Base-by-base conservation (phyloP, 306 rosid genomes). In the Sechiopsis laciniata region DNA sequence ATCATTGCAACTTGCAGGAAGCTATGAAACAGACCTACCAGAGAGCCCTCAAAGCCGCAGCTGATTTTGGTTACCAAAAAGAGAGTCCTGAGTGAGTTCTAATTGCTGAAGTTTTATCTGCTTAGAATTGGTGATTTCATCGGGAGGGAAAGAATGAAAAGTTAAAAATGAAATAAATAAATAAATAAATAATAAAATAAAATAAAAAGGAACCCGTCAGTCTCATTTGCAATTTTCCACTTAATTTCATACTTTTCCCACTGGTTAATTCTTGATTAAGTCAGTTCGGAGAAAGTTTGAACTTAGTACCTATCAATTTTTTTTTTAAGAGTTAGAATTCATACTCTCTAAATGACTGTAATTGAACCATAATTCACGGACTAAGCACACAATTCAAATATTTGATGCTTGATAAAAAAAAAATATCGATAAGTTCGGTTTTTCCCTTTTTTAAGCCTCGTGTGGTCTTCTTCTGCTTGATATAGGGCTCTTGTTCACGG, bases 21-120 rank as follows among this genome's bases (percentile, higher is more conserved):
- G 96, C 95, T 62, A 89, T 92, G 88, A 92, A 88, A 75, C 97
- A 92, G 80, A 92, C 92, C 61, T 92, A 92, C 79, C 95, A 92
- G 85, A 92, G 92, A 81, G 86, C 95, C 73, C 85, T 85, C 42
- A 92, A 92, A 83, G 97, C 97, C 3, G 95, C 97, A 55, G 52
- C 83, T 17, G 89, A 86, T 66, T 86, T 86, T 79, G 97, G 96
- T 62, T 90, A 92, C 79, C 94, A 87, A 72, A 92, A 92, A 83
- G 97, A 92, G 78, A 85, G 85, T 77, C 97, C 97, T 0, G 97
- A 92, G 97, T 92, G 78, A 86, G 97, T 89, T 19, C 20, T 70
- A 80, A 48, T 71, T 35, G 77, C 55, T 55, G 24, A 42, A 10
- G 11, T 52, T 46, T 71, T 37, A 37, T 37, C 45, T 37, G 37